Conservation (phyloP, 2,329 filamentous ascomycete genomes). For the Neofusicoccum sp. region DNA sequence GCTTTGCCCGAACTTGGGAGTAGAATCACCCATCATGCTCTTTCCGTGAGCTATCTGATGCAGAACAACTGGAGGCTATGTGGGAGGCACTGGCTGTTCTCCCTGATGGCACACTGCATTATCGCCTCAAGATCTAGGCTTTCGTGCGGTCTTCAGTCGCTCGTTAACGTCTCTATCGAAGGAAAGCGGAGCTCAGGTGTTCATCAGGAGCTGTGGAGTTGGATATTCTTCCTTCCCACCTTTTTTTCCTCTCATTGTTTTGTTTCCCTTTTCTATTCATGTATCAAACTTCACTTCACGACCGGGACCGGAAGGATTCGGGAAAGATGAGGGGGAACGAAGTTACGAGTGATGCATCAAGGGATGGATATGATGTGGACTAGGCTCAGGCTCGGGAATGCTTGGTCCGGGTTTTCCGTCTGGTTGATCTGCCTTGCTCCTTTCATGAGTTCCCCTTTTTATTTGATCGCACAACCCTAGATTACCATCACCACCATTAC, state of each 20-base stretch:
- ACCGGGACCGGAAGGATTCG: slow-evolving; percentile 8
- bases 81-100: slow-evolving; percentile 16
- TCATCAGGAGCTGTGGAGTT: slow-evolving; percentile 17
- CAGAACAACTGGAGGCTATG: neutral
- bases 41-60: neutral
- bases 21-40: neutral
- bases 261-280: neutral
- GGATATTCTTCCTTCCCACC: slow-evolving; percentile 2
- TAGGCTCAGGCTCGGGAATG: neutral
- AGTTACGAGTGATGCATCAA: slow-evolving; percentile 10
- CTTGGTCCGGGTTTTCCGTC: slow-evolving; percentile 6
- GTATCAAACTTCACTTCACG: slow-evolving; percentile 16
- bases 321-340: slow-evolving; percentile 1
- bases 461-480: neutral
- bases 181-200: slow-evolving; percentile 13
- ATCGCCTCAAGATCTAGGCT: neutral
- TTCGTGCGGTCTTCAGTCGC: slow-evolving; percentile 1
- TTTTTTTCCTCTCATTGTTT: neutral
- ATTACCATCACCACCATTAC: neutral
- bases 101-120: neutral
- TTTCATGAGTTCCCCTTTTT: slow-evolving; percentile 1
- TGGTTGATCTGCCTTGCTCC: slow-evolving; percentile 8
- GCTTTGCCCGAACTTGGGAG: neutral
- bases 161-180: slow-evolving; percentile 15
- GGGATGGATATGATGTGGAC: slow-evolving; percentile 11